These are phyloP conservation scores for Zanthoxylum bungeanum DNA, from an alignment of 345 rosid genomes.

Conservation along the genomic window DNA sequence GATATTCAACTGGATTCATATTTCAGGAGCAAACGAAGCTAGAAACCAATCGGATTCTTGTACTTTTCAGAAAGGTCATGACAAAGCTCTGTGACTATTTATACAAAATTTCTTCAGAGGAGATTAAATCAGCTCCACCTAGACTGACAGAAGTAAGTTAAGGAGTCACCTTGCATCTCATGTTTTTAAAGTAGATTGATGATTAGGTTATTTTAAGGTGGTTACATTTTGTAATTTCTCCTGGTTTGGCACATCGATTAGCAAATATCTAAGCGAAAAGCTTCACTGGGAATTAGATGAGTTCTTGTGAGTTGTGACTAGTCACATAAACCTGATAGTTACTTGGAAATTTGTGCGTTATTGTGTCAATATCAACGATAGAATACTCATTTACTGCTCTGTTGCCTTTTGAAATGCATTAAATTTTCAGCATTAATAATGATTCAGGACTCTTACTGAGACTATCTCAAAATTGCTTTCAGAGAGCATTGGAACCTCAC, in stretches of 20 bases:
- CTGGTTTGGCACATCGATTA: not conserved
- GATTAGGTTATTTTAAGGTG: too few species aligned
- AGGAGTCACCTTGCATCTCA: not conserved
- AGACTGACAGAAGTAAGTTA: slow-evolving; percentile 77
- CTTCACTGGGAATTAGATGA: not conserved
- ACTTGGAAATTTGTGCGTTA: not conserved
- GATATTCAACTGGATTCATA: slow-evolving; percentile 11
- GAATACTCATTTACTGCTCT: not conserved
- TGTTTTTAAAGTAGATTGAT: not conserved
- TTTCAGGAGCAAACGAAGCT: slow-evolving; percentile 84
- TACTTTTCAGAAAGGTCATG: slow-evolving; percentile 68
- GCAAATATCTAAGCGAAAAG: not conserved
- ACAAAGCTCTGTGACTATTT: slow-evolving; percentile 72
- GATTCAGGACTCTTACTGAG: not conserved
- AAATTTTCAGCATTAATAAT: not conserved
- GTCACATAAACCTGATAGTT: not conserved
- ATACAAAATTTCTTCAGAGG: slow-evolving; percentile 53
- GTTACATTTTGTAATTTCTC: not conserved
- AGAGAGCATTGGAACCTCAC: slow-evolving; percentile 75
- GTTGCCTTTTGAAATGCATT: not conserved
- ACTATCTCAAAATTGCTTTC: slow-evolving; percentile 21
- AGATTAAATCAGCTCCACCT: slow-evolving; percentile 58
- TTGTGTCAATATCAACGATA: not conserved
- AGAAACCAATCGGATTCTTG: slow-evolving; percentile 65
- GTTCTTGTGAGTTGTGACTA: not conserved